A percentile compares a stretch with the other conserved stretches of the same genome.
Conservation (phyloP, 805 yeast species). For the Suhomyces sp. region DNA sequence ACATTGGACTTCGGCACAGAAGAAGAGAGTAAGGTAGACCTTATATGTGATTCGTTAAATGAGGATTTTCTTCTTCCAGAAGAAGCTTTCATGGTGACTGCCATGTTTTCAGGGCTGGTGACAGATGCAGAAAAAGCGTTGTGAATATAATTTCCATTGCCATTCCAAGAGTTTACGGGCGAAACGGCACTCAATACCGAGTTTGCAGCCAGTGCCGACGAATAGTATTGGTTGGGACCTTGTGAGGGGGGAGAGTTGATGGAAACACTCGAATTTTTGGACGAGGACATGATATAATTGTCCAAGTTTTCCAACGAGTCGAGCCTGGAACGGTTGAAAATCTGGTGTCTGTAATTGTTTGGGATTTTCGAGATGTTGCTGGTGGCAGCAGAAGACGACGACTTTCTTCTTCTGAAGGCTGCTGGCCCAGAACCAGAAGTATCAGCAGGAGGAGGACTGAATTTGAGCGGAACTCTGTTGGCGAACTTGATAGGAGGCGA, state of each 20-base stretch:
- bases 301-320: conserved; percentile 43
- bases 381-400: conserved; percentile 24
- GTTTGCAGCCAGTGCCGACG: conserved; percentile 8
- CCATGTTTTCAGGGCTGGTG: conserved; percentile 10
- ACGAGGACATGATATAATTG: conserved; percentile 40
- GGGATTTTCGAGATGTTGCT: conserved; percentile 16
- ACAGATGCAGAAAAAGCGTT: conserved; percentile 3
- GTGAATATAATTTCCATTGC: conserved; percentile 14
- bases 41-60: conserved; percentile 42
- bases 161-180: conserved; percentile 24
- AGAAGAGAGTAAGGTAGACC: conserved; percentile 37
- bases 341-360: conserved; percentile 26
- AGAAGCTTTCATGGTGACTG: conserved; percentile 3
- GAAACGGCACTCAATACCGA: conserved; percentile 18
- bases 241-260: conserved; percentile 35
- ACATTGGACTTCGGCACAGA: conserved; percentile 11
- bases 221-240: conserved; percentile 5
- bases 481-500: conserved; percentile 42
- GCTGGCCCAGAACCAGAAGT: conserved; percentile 5
- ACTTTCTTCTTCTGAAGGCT: conserved; percentile 21
- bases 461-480: conserved; percentile 38
- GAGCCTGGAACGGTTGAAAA: conserved; percentile 38
- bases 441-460: conserved; percentile 34
- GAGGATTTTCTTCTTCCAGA: conserved; percentile 33
- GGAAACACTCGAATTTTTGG: conserved; percentile 33